These are phyloP conservation scores for Blastomyces percursus DNA, from an alignment of 2,329 filamentous ascomycete species.

Conservation along the genomic window DNA sequence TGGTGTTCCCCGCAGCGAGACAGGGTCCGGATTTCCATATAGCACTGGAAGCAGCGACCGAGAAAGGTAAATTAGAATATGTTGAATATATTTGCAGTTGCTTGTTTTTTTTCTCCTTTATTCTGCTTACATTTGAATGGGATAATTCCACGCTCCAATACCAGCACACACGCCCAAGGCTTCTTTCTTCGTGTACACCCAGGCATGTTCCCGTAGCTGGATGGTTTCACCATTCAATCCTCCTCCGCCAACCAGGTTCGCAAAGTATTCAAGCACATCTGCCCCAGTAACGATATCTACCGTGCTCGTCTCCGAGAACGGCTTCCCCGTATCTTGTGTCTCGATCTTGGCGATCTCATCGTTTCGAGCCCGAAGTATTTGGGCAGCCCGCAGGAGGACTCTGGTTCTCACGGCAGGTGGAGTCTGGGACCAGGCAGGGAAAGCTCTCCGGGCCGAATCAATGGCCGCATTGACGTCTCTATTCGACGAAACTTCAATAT, in stretches of 20 bases:
- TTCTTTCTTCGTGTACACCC: slow-evolving; percentile 73
- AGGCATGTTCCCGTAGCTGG: slow-evolving; percentile 61
- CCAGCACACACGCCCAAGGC: slow-evolving; percentile 73
- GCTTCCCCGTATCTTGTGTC: slow-evolving; percentile 77
- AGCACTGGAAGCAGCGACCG: slow-evolving; percentile 36
- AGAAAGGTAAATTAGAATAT: neutral
- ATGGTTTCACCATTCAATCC: slow-evolving; percentile 72
- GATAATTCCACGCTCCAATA: slow-evolving; percentile 88
- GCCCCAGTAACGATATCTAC: slow-evolving; percentile 76
- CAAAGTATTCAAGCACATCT: slow-evolving; percentile 79
- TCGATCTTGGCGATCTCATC: slow-evolving; percentile 69
- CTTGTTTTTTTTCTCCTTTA: neutral
- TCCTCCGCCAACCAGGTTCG: slow-evolving; percentile 63
- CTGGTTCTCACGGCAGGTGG: slow-evolving; percentile 63
- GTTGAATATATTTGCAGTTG: neutral
- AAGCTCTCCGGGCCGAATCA: slow-evolving; percentile 58
- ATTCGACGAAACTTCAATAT: slow-evolving; percentile 58
- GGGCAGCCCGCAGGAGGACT: slow-evolving; percentile 65
- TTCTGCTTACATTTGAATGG: slow-evolving; percentile 58
- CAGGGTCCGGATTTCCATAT: slow-evolving; percentile 83
- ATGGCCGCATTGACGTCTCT: slow-evolving; percentile 62
- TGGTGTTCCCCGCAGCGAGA: slow-evolving; percentile 74
- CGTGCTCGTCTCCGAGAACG: slow-evolving; percentile 70
- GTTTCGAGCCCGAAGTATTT: slow-evolving; percentile 62
- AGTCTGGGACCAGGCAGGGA: slow-evolving; percentile 64